These are phyloP conservation scores for Kazachstania sp. DNA, from an alignment of 1,139 yeast genomes.

Conservation along the genomic window DNA sequence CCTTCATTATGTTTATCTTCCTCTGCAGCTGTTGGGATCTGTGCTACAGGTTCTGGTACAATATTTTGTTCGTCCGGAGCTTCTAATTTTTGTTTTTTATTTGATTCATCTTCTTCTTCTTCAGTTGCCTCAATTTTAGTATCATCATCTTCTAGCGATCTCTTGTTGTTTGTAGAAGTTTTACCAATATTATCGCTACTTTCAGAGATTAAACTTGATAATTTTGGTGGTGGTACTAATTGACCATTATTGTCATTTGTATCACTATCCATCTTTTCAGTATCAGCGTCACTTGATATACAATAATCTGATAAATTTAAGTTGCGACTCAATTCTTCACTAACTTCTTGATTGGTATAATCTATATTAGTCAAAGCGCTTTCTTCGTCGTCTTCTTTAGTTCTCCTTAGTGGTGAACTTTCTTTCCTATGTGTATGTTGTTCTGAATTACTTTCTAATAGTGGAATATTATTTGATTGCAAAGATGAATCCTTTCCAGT, in stretches of 20 bases:
- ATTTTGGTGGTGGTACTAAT: constrained; percentile 4
- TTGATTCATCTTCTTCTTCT: not conserved
- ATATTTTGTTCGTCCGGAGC: constrained; percentile 2
- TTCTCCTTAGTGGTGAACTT: not conserved
- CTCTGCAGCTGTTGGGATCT: not conserved
- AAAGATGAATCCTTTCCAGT: no score
- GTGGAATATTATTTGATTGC: not conserved
- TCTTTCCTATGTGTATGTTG: not conserved
- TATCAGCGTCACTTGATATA: constrained; percentile 30
- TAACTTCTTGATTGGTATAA: constrained; percentile 14
- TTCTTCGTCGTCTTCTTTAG: constrained; percentile 21
- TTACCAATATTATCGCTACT: constrained; percentile 7
- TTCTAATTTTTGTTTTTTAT: constrained; percentile 6
- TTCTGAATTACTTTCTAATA: not conserved
- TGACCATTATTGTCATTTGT: constrained; percentile 5
- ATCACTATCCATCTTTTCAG: constrained; percentile 26
- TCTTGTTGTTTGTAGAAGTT: constrained; percentile 8
- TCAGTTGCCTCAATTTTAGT: not conserved
- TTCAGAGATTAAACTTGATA: constrained; percentile 3
- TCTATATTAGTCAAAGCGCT: constrained; percentile 23
- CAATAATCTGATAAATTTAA: constrained; percentile 23
- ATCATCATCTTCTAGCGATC: not conserved
- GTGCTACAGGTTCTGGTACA: not conserved
- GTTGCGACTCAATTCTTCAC: constrained; percentile 10
- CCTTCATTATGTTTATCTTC: constrained; percentile 12